These are phyloP conservation scores for Fusarium sulawesiense DNA, from an alignment of 2,329 filamentous ascomycete species.

Conservation along the genomic window DNA sequence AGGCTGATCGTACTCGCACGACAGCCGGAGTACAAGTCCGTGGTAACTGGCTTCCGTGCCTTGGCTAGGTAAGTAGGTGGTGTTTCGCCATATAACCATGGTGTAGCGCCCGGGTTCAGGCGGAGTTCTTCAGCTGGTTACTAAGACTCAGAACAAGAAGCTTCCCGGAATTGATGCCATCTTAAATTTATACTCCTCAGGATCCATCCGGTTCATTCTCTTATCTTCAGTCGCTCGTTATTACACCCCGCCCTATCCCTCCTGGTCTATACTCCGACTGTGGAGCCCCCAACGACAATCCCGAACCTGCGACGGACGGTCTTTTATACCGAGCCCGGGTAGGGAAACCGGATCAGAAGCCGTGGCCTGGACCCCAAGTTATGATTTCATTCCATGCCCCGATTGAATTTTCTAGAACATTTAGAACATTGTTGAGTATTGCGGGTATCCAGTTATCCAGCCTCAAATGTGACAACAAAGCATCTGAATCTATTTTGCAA, in stretches of 20 bases:
- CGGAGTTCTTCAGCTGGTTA: conserved; percentile 10
- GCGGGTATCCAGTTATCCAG: not conserved
- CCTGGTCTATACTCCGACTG: conserved; percentile 29
- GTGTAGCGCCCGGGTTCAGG: conserved; percentile 19
- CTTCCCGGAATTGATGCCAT: not conserved
- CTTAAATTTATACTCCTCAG: conserved; percentile 19
- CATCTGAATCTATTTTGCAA: conserved; percentile 1
- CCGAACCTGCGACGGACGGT: conserved; percentile 37
- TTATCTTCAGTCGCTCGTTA: conserved; percentile 36
- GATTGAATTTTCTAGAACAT: conserved; percentile 17
- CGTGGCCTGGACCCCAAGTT: conserved; percentile 22
- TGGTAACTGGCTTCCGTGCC: conserved; percentile 23
- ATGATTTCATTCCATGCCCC: conserved; percentile 32
- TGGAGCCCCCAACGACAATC: conserved; percentile 34
- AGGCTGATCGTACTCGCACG: conserved; percentile 40
- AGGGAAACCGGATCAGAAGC: conserved; percentile 30
- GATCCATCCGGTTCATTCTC: conserved; percentile 39
- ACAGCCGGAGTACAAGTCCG: conserved; percentile 33
- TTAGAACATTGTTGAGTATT: conserved; percentile 1
- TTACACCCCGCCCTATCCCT: conserved; percentile 24
- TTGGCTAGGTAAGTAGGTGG: conserved; percentile 1
- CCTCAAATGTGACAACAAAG: conserved; percentile 19
- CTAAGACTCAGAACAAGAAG: conserved; percentile 17
- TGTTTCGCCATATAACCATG: conserved; percentile 32
- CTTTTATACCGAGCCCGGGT: conserved; percentile 35